Evolutionary conservation across 2,329 filamentous ascomycete genomes (phyloP).

Genomic region (Verticillium isaacii): DNA sequence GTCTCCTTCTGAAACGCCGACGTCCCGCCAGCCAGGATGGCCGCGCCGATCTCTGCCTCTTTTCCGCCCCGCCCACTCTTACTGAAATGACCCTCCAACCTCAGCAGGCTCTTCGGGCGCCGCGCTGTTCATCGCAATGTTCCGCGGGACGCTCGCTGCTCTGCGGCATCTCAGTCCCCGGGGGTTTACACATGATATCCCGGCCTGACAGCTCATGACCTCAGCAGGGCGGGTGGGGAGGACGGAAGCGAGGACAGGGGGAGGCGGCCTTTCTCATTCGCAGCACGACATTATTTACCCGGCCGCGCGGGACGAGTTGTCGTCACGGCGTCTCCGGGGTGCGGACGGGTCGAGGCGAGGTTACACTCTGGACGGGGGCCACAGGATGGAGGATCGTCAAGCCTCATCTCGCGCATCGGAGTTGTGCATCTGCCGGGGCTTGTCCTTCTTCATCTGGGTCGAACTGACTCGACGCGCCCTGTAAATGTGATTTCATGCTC

Average conservation of each 20-base stretch:
- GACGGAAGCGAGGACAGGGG: too few relatives aligned
- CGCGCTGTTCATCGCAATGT: not conserved
- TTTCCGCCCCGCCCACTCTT: not conserved
- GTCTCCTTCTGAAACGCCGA: constrained; percentile 5
- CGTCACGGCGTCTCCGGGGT: not conserved
- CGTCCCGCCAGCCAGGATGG: not conserved
- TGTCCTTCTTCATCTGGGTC: not conserved
- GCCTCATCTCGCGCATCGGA: not conserved
- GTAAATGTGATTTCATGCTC: not conserved
- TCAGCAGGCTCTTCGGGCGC: not conserved
- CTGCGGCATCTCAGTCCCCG: not conserved
- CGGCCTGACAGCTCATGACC: not conserved
- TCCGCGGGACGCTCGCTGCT: not conserved
- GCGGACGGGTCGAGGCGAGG: not conserved
- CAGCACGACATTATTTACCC: not conserved
- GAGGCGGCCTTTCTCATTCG: not conserved
- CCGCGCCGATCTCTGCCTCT: not conserved
- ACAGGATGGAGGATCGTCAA: not conserved
- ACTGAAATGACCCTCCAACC: not conserved
- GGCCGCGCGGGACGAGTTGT: not conserved
- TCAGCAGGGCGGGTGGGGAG: not conserved
- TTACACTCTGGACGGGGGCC: not conserved
- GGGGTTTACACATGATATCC: not conserved
- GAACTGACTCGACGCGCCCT: not conserved
- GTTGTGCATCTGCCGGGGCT: not conserved